These are phyloP conservation scores for Pythium monospermum DNA, from an alignment of 352 stramenopile genomes.

Conservation along the genomic window DNA sequence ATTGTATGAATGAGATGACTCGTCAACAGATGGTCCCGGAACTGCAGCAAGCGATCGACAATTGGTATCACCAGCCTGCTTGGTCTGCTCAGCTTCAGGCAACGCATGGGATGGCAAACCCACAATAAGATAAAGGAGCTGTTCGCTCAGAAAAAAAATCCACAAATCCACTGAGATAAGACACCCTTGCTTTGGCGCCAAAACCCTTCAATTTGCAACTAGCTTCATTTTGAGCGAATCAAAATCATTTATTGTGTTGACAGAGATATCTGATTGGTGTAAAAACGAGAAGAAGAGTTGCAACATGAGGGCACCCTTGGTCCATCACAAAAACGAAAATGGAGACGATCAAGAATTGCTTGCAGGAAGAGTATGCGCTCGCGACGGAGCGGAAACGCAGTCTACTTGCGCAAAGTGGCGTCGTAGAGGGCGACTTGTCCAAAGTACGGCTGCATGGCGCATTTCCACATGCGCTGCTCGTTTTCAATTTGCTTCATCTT, in stretches of 20 bases:
- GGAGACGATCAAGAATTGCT: slow-evolving; percentile 17
- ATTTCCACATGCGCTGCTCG: background rate
- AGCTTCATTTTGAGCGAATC: no score
- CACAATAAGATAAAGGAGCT: no score
- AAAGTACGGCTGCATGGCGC: slow-evolving; percentile 18
- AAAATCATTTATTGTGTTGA: no score
- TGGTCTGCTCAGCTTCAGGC: slow-evolving; percentile 19
- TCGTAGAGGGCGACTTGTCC: slow-evolving; percentile 40
- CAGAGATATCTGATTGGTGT: slow-evolving; percentile 1
- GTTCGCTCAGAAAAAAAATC: no score
- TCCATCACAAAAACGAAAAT: slow-evolving; percentile 2
- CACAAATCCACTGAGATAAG: slow-evolving; percentile 24
- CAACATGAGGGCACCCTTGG: no score
- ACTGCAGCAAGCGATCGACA: slow-evolving; percentile 20
- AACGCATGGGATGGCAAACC: no score
- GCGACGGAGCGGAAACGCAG: slow-evolving; percentile 27
- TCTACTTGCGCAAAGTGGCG: slow-evolving; percentile 25
- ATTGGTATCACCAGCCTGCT: slow-evolving; percentile 32
- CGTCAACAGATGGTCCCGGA: slow-evolving; percentile 15
- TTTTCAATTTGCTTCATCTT: background rate
- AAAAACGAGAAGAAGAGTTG: no score
- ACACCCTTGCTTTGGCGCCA: background rate
- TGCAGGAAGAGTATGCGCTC: slow-evolving; percentile 30
- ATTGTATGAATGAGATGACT: slow-evolving; percentile 24
- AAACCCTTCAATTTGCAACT: slow-evolving; percentile 10